Evolutionary conservation across 2,329 filamentous ascomycete genomes (phyloP).

Genomic region (Claviceps capensis): DNA sequence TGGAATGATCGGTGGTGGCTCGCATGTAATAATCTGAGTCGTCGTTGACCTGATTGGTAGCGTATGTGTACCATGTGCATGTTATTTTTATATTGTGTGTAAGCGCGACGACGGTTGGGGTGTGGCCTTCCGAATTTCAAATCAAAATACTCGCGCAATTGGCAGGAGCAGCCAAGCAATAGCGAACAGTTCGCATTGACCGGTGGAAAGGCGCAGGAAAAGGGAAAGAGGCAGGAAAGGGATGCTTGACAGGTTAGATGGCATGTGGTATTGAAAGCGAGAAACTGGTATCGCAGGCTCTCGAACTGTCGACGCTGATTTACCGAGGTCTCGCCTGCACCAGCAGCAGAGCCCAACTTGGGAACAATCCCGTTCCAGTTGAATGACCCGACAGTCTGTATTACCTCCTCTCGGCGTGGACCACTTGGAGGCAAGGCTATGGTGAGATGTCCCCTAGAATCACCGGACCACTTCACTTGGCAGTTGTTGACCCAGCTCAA

Average conservation of each 20-base stretch:
- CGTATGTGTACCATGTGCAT: neutral
- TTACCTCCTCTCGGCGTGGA: neutral
- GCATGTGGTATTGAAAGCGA: neutral
- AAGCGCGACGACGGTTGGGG: neutral
- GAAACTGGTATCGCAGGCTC: neutral
- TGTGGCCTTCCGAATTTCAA: neutral
- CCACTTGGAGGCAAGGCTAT: neutral
- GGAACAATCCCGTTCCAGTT: neutral
- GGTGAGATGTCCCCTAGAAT: neutral
- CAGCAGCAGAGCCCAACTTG: neutral
- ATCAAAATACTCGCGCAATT: neutral
- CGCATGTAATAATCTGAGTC: neutral
- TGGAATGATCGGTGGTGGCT: neutral
- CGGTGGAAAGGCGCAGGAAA: neutral
- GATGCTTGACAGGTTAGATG: conserved; percentile 2
- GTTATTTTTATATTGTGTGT: neutral
- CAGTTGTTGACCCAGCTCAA: neutral
- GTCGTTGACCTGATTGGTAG: neutral
- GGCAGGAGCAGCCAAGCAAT: neutral
- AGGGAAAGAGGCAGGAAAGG: neutral
- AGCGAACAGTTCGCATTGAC: neutral
- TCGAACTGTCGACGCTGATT: neutral
- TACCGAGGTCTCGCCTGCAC: neutral
- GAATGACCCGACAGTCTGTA: neutral
- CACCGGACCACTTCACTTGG: neutral